Percentiles rank a stretch among this genome's conserved stretches.
phyloP scores from a whole-genome alignment of 768 basidiomycete species.

The Strobilomyces dryophilus region DNA sequence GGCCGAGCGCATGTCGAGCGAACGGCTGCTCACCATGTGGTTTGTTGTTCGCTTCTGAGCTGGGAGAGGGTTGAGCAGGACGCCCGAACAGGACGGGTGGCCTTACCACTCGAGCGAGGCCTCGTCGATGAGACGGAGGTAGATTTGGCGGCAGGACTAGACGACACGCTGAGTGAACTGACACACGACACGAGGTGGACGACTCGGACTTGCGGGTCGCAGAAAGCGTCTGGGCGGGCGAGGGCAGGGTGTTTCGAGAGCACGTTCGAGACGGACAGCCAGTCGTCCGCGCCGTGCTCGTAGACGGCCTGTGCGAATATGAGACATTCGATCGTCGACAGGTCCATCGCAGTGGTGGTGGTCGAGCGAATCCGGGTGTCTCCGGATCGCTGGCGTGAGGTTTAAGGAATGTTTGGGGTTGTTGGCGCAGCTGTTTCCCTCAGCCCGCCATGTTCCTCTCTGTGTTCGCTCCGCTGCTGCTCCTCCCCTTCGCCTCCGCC shows the following conservation, averaged over 20 bases:
- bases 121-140: conserved; percentile 64
- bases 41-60: conserved; percentile 48
- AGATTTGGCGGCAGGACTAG: conserved; percentile 67
- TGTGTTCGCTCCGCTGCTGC: conserved; percentile 34
- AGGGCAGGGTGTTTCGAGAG: conserved; percentile 71
- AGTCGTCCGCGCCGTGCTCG: conserved; percentile 68
- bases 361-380: conserved; percentile 13
- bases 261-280: conserved; percentile 62
- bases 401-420: background rate
- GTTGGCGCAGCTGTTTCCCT: conserved; percentile 6
- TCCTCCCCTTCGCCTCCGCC: conserved; percentile 45
- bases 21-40: conserved; percentile 44
- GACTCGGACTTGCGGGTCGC: conserved; percentile 56
- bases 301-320: conserved; percentile 84
- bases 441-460: conserved; percentile 42
- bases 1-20: conserved; percentile 4
- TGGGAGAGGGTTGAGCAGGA: background rate
- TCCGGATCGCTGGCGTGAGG: conserved; percentile 9
- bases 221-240: conserved; percentile 57
- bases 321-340: conserved; percentile 60
- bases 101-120: conserved; percentile 62
- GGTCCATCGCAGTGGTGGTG: conserved; percentile 16
- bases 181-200: conserved; percentile 13
- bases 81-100: no score
- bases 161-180: conserved; percentile 18